Evolutionary conservation across 768 basidiomycete species (phyloP), one percentile per base, ranked within the genome.

Genomic region (Asterophora parasitica): DNA sequence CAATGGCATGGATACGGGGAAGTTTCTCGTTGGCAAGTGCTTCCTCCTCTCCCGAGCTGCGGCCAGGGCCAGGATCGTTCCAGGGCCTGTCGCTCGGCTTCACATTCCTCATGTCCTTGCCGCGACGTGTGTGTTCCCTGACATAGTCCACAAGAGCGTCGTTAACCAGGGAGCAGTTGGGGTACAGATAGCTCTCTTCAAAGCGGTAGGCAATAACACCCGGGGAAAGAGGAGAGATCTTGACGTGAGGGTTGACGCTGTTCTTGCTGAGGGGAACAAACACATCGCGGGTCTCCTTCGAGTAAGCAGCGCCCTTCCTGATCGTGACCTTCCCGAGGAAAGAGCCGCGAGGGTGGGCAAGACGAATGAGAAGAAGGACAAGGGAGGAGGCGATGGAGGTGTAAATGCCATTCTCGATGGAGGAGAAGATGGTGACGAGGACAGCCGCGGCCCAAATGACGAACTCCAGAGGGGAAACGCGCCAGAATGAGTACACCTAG

Each of bases 361-460:
- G 63, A 40, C 94, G 86, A 61, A 94, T 67, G 46, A 98, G 75
- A 11, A 98, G 77, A 11, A 98, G 79, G 4, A 73, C 87, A 16
- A 82, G 64, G 0, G 93, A 95, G 1, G 87, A 74, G n/a, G 70
- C 66, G 56, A 98, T 83, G 9, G 93, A 91, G 44, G 83, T 80
- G 65, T 93, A 93, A 58, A 93, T 91, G 17, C 94, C 94, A 47
- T 92, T 76, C 66, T 98, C 96, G 57, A 98, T 94, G 16, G 82
- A 79, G n/a, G 88, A 83, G 73, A 98, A 98, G 39, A 99, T 65
- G 7, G 92, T 93, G 57, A 92, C 83, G 35, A 95, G 68, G 15
- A 95, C 93, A 13, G 89, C 88, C 1, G 90, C 92, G 19, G 70
- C 59, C 82, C 87, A 95, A 60, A 95, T 93, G 56, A 93, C 27